A percentile compares a stretch with the other conserved stretches of the same genome.
These are phyloP conservation scores for Apiotrichum veenhuisii DNA, from an alignment of 1,284 basidiomycete genomes.

Conservation along the genomic window DNA sequence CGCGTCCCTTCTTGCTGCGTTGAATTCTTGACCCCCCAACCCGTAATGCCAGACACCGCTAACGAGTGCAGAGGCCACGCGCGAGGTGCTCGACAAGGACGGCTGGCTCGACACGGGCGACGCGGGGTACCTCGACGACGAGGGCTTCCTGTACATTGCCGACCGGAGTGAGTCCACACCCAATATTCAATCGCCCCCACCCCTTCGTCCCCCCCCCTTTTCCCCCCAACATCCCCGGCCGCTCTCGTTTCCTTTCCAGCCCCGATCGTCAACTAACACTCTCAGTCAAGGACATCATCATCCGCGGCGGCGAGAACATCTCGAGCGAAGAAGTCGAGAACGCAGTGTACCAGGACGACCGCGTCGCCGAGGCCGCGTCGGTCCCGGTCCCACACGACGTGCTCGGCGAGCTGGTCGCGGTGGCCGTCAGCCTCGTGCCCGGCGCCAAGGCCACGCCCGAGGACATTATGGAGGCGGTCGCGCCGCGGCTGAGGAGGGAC, in stretches of 20 bases:
- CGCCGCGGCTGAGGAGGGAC: not conserved
- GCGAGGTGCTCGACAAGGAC: constrained; percentile 23
- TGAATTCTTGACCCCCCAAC: not conserved
- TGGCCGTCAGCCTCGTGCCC: constrained; percentile 28
- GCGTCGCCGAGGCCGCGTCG: constrained; percentile 35
- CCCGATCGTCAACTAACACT: too few relatives aligned
- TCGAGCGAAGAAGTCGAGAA: constrained; percentile 40
- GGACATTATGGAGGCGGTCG: constrained; percentile 10
- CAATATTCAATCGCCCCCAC: too few relatives aligned
- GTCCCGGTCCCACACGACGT: constrained; percentile 34
- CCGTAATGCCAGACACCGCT: too few relatives aligned
- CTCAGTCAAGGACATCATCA: constrained; percentile 33
- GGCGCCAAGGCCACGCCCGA: constrained; percentile 9
- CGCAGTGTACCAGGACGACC: constrained; percentile 32
- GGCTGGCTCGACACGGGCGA: constrained; percentile 48
- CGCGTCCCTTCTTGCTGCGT: too few relatives aligned
- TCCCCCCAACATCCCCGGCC: too few relatives aligned
- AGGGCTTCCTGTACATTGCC: constrained; percentile 40
- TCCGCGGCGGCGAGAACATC: constrained; percentile 46
- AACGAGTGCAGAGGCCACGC: constrained; percentile 17
- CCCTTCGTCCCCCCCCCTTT: too few relatives aligned
- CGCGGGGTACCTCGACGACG: constrained; percentile 34
- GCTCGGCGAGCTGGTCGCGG: constrained; percentile 41
- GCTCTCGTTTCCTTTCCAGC: too few relatives aligned
- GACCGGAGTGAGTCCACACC: constrained; percentile 23